phyloP scores from a whole-genome alignment of 768 basidiomycete genomes.

The Collybiopsis luxurians region DNA sequence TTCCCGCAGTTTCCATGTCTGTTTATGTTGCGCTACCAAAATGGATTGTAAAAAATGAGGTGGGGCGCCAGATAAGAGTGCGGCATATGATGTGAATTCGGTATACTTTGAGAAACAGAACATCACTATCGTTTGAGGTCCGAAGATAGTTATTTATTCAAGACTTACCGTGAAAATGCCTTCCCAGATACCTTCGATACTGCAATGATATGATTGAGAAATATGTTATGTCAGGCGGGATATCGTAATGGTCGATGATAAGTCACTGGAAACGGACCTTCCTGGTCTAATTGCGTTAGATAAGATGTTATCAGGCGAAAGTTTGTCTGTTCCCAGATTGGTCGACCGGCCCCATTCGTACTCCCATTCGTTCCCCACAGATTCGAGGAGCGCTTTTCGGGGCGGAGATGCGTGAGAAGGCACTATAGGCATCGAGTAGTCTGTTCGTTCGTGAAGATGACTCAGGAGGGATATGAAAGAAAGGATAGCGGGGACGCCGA shows the following conservation, averaged over 20 bases:
- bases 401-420: constrained; percentile 20
- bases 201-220: constrained; percentile 24
- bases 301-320: constrained; percentile 23
- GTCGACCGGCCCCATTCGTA: constrained; percentile 65
- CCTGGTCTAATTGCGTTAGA: constrained; percentile 57
- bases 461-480: constrained; percentile 59
- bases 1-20: constrained; percentile 87
- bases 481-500: constrained; percentile 71
- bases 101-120: constrained; percentile 50
- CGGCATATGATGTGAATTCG: constrained; percentile 83
- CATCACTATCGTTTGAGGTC: neutral
- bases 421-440: constrained; percentile 30
- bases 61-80: constrained; percentile 65
- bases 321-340: constrained; percentile 22
- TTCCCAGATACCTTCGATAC: constrained; percentile 78
- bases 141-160: neutral
- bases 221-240: constrained; percentile 2
- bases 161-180: constrained; percentile 67
- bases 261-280: constrained; percentile 32
- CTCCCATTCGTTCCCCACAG: constrained; percentile 58
- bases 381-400: constrained; percentile 12
- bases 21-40: constrained; percentile 77
- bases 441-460: constrained; percentile 24
- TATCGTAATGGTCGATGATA: no score
- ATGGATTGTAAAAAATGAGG: constrained; percentile 70